A percentile compares a stretch with the other conserved stretches of the same genome.
These are phyloP conservation scores for Coniochaeta hoffmannii DNA, from an alignment of 2,329 filamentous ascomycete species.

Conservation along the genomic window DNA sequence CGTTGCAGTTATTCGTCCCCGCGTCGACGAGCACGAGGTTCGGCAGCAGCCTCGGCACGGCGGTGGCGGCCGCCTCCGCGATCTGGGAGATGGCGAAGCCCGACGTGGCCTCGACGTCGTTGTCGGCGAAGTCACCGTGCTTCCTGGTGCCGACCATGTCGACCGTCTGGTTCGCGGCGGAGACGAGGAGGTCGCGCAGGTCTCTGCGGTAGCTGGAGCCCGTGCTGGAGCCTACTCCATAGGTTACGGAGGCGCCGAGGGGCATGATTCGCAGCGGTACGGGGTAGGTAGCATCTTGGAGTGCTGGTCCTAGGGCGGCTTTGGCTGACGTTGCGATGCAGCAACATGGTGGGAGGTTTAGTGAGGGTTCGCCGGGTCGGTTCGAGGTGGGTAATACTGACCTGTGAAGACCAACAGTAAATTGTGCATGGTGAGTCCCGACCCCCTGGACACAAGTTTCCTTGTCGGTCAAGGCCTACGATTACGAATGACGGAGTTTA, in stretches of 20 bases:
- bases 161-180: constrained; percentile 10
- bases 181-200: constrained; percentile 12
- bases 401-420: no score
- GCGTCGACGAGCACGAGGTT: constrained; percentile 15
- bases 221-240: constrained; percentile 13
- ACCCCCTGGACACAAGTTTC: no score
- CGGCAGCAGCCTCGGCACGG: constrained; percentile 11
- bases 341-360: no score
- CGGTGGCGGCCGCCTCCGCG: constrained; percentile 7
- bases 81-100: constrained; percentile 16
- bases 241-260: constrained; percentile 17
- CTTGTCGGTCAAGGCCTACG: no score
- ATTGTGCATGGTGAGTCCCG: no score
- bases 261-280: constrained; percentile 14
- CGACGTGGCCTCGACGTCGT: constrained; percentile 14
- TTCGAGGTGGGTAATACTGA: no score
- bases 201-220: constrained; percentile 16
- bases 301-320: no score
- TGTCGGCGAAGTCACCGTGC: constrained; percentile 14
- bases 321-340: no score
- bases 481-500: no score
- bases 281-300: neutral
- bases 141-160: constrained; percentile 14
- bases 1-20: constrained; percentile 18
- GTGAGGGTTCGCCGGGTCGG: no score